Base-by-base conservation (phyloP, 1,284 basidiomycete species). In the Apiotrichum siamense region DNA sequence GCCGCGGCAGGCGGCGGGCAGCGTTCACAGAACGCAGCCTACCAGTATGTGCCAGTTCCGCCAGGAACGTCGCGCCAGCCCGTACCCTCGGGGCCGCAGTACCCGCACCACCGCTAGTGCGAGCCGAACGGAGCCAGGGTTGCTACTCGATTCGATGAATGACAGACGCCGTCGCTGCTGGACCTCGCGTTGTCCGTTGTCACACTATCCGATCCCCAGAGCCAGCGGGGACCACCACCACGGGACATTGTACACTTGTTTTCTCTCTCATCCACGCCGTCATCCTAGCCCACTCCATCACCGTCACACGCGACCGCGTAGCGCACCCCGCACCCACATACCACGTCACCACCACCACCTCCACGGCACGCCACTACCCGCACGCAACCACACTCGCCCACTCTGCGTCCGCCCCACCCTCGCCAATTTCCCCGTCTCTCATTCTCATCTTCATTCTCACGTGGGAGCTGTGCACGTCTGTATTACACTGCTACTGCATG, bases 101-200 rank as follows among this genome's bases (percentile, higher is more conserved):
- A 57, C 38, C 55, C 55, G 20, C 55, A 57, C 32, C 55, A 57
- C 40, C 55, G 51, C 21, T 53, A 25, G 44, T 31, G 4, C 20
- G 12, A 37, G n/a, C n/a, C n/a, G 29, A 10, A 11, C 10, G 11
- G 29, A 31, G 29, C 29, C 15, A 31, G 29, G 11, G 29, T 15
- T 15, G 29, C 10, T 10, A 31, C 29, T 10, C 29, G 15, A 31
- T 10, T 15, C 29, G 29, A 31, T 15, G 15, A 11, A 10, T 31
- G 29, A 31, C 29, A 10, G 29, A 31, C 15, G 15, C 15, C 29
- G 11, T 11, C 15, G 29, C 11, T 10, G 11, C 11, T 31, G 29
- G 29, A 11, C 11, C 11, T 15, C 15, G 10, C 29, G 29, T 31
- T 31, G 10, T 31, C 29, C 29, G 29, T 15, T 31, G 29, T 31